phyloP scores from a whole-genome alignment of 2,329 filamentous ascomycete genomes.

The Apiospora koreana region DNA sequence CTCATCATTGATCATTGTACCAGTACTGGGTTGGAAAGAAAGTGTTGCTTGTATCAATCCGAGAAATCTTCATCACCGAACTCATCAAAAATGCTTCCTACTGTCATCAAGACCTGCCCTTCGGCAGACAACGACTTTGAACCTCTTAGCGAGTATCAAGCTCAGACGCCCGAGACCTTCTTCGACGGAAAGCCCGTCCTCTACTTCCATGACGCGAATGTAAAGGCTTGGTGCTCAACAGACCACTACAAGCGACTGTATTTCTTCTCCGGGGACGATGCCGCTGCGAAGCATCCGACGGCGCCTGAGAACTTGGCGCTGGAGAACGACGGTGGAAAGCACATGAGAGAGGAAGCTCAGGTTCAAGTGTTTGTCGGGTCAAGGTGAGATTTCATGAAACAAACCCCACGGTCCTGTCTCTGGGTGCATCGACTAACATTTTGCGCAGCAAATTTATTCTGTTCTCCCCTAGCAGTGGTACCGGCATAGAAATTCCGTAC shows the following conservation, averaged over 20 bases:
- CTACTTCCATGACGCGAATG: conserved; percentile 59
- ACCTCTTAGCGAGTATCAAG: conserved; percentile 67
- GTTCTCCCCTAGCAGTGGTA: conserved; percentile 58
- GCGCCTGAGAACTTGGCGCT: conserved; percentile 34
- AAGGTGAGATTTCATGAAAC: conserved; percentile 43
- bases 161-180: conserved; percentile 72
- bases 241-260: conserved; percentile 56
- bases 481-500: conserved; percentile 71
- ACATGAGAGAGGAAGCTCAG: conserved; percentile 40
- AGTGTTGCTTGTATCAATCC: background rate
- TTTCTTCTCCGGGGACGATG: conserved; percentile 47
- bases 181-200: conserved; percentile 71
- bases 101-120: conserved; percentile 60
- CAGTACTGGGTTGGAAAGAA: background rate
- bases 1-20: background rate
- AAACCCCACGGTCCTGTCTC: conserved; percentile 27
- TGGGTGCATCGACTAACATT: conserved; percentile 20
- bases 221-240: conserved; percentile 59
- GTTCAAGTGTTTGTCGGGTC: conserved; percentile 62
- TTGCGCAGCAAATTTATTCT: conserved; percentile 56
- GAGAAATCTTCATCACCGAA: background rate
- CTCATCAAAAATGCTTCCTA: conserved; percentile 43
- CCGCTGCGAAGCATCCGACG: conserved; percentile 25
- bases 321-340: conserved; percentile 32
- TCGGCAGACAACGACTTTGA: conserved; percentile 58